These are phyloP conservation scores for Leishmania martiniquensis DNA, from an alignment of 208 protist species.

Conservation along the genomic window DNA sequence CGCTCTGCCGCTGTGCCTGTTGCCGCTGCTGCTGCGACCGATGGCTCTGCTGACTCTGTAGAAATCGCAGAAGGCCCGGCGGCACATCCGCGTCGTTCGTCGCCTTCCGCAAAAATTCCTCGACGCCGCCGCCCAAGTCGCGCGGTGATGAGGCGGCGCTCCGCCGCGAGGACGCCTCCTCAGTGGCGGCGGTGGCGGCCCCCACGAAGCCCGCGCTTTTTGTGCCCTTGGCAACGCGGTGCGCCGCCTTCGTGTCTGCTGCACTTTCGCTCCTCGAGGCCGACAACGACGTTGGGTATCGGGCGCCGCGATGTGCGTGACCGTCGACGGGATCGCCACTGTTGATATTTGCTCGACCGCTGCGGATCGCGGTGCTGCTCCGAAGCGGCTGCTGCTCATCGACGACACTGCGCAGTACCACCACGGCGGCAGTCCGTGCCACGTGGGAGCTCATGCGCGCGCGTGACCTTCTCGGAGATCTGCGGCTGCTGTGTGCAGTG, in stretches of 20 bases:
- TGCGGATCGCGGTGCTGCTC: background rate
- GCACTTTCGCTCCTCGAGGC: background rate
- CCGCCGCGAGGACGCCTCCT: background rate
- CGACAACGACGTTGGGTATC: background rate
- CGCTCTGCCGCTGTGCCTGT: conserved; percentile 2
- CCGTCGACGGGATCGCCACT: background rate
- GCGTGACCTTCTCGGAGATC: background rate
- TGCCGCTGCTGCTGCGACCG: conserved; percentile 10
- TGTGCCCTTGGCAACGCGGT: background rate
- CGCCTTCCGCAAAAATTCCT: conserved; percentile 16
- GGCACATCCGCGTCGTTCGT: conserved; percentile 30
- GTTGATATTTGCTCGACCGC: background rate
- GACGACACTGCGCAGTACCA: background rate
- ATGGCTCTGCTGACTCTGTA: conserved; percentile 6
- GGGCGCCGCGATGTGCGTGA: background rate
- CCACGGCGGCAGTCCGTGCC: background rate
- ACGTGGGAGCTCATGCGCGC: background rate
- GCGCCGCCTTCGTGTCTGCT: background rate
- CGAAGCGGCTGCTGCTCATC: background rate
- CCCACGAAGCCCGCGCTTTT: background rate
- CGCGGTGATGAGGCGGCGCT: background rate
- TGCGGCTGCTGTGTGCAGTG: background rate
- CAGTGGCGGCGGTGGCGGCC: background rate
- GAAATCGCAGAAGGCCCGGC: conserved; percentile 22
- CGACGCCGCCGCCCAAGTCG: background rate